A percentile compares a stretch with the other conserved stretches of the same genome.
These are phyloP conservation scores for Neodidymelliopsis sp. DNA, from an alignment of 2,329 filamentous ascomycete species.

Conservation along the genomic window DNA sequence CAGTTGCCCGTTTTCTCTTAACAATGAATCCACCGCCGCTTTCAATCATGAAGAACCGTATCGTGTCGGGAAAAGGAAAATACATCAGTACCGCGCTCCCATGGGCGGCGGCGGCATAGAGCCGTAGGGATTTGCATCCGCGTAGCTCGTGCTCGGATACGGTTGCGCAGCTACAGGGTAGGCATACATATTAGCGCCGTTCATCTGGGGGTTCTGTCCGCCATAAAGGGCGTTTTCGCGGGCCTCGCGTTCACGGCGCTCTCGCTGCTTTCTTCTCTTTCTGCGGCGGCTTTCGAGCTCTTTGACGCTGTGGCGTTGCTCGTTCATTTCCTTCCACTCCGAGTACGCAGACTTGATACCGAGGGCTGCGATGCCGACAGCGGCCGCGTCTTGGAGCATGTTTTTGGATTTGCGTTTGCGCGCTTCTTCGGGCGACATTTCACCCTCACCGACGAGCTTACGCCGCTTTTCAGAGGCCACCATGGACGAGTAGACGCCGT, in stretches of 20 bases:
- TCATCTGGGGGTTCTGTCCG: conserved; percentile 38
- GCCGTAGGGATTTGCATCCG: conserved; percentile 57
- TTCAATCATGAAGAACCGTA: background rate
- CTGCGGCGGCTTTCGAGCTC: conserved; percentile 61
- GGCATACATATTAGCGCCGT: conserved; percentile 47
- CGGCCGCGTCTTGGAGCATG: conserved; percentile 69
- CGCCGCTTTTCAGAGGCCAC: conserved; percentile 68
- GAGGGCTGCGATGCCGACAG: conserved; percentile 70
- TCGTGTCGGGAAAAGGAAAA: background rate
- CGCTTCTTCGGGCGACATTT: conserved; percentile 69
- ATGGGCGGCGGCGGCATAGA: conserved; percentile 51
- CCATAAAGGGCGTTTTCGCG: conserved; percentile 51
- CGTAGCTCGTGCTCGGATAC: conserved; percentile 51
- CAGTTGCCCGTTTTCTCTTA: background rate
- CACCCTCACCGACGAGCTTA: conserved; percentile 67
- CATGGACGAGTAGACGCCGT: conserved; percentile 69
- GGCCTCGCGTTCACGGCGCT: conserved; percentile 54
- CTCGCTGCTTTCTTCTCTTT: conserved; percentile 54
- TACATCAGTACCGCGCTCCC: conserved; percentile 43
- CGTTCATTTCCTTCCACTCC: conserved; percentile 73
- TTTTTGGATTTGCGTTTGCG: conserved; percentile 69
- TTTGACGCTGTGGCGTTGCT: conserved; percentile 64
- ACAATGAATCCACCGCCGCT: background rate
- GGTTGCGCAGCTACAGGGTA: conserved; percentile 48
- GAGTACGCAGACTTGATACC: conserved; percentile 71